Base-by-base conservation (phyloP, 2,329 filamentous ascomycete genomes). In the Sporothrix euskadiensis region DNA sequence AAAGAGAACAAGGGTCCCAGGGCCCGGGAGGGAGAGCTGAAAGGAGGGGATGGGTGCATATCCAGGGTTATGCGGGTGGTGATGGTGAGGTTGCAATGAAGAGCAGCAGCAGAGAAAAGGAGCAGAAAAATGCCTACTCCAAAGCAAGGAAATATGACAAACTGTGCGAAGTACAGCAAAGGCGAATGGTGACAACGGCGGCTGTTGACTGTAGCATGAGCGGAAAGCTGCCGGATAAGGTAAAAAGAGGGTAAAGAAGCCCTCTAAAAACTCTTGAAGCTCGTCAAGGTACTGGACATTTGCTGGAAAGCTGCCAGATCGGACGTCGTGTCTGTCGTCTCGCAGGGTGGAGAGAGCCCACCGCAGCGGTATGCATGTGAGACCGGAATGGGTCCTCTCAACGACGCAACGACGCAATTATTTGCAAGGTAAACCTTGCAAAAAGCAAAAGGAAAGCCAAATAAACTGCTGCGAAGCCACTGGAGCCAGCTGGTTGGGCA, bases 331-430 rank as follows among this genome's bases (percentile, higher is more conserved):
- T 66, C 39, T 66, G 39, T 47, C 39, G 26, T 52, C 26, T 69
- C 39, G 44, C 65, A 69, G 65, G 44, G 61, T 66, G 61, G 59
- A 16, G 61, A 66, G 49, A 69, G 71, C n/a, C 61, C 49, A 59
- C 61, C 44, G 49, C 16, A 59, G 35, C 44, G 61, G 54, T 47
- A 39, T 72, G 71, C 71, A 72, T 72, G 71, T 59, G 61, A 72
- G 61, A 68, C 61, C 71, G 35, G 68, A 19, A 41, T 66, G 61
- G 61, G 30, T 44, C 59, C 57, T 39, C 26, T 26, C 35, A 39
- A n/a, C 59, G 44, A 9, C 39, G 39, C 61, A 66, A 44, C 22
- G 39, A 65, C 39, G 61, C 61, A 66, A 47, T 30, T 49, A 12
- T 49, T 49, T 14, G 12, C 44, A 12, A 44, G 41, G 41, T n/a